Conservation (phyloP, 352 stramenopile genomes). For the Globisporangium ultimum region DNA sequence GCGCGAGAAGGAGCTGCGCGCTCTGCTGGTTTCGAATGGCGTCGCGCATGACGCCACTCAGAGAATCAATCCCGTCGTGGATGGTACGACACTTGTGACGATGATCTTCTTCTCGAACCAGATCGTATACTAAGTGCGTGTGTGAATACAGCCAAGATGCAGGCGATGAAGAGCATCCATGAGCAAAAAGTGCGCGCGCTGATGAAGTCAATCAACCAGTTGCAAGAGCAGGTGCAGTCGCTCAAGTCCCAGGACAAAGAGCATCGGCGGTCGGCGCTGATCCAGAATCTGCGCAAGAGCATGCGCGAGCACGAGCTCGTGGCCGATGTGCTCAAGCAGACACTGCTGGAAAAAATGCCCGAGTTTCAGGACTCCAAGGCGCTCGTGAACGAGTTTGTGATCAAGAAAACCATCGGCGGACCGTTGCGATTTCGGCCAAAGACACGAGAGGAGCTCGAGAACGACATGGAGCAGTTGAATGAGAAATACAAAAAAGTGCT, state of each 20-base stretch:
- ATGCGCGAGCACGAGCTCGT: constrained; percentile 82
- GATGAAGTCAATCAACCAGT: constrained; percentile 83
- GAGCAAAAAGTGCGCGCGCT: constrained; percentile 77
- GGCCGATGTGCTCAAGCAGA: constrained; percentile 83
- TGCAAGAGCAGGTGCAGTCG: constrained; percentile 69
- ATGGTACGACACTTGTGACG: constrained; percentile 19
- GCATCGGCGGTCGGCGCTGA: constrained; percentile 80
- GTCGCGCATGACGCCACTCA: constrained; percentile 24
- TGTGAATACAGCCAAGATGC: constrained; percentile 40
- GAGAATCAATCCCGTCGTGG: constrained; percentile 31
- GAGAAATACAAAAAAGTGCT: constrained; percentile 69
- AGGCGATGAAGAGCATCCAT: constrained; percentile 66
- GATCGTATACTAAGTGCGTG: background rate
- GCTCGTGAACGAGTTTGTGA: constrained; percentile 83
- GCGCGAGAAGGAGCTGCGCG: constrained; percentile 53
- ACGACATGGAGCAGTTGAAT: constrained; percentile 67
- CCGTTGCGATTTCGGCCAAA: constrained; percentile 83
- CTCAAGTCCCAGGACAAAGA: constrained; percentile 85
- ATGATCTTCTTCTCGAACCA: background rate
- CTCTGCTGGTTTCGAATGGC: constrained; percentile 41
- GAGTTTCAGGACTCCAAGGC: constrained; percentile 63
- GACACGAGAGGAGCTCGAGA: constrained; percentile 83
- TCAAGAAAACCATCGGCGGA: constrained; percentile 74
- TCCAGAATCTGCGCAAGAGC: constrained; percentile 73
- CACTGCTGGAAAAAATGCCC: constrained; percentile 51